Evolutionary conservation across 768 basidiomycete species (phyloP).

Genomic region (Hygrophorus pudorinus): DNA sequence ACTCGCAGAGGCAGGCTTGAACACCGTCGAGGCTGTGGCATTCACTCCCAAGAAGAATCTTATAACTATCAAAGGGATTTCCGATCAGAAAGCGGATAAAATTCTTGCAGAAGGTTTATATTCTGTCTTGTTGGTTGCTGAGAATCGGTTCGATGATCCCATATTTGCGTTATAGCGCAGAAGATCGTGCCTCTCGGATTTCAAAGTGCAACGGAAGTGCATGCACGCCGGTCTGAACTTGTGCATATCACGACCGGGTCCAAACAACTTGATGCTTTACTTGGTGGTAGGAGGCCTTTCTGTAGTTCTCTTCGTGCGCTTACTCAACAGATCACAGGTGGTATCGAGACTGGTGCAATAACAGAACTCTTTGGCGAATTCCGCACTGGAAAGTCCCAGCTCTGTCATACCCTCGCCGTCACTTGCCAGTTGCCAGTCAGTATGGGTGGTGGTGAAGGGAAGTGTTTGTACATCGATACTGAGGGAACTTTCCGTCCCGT

Average conservation of each 20-base stretch:
- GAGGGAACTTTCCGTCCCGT: slow-evolving; percentile 98
- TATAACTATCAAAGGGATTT: slow-evolving; percentile 90
- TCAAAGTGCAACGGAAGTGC: slow-evolving; percentile 96
- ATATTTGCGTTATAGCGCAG: slow-evolving; percentile 45
- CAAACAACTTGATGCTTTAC: slow-evolving; percentile 88
- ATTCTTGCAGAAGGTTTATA: slow-evolving; percentile 79
- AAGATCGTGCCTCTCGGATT: slow-evolving; percentile 98
- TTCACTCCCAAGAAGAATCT: slow-evolving; percentile 94
- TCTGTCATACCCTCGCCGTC: slow-evolving; percentile 96
- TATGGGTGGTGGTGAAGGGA: slow-evolving; percentile 99
- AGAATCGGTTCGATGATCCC: slow-evolving; percentile 4
- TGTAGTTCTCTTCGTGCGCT: slow-evolving; percentile 2
- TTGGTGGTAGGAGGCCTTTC: slow-evolving; percentile 58
- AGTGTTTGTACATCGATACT: slow-evolving; percentile 98
- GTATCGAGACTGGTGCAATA: slow-evolving; percentile 96
- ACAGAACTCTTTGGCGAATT: slow-evolving; percentile 99
- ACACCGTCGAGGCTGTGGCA: slow-evolving; percentile 93
- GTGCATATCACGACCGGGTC: slow-evolving; percentile 96
- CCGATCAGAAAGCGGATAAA: slow-evolving; percentile 95
- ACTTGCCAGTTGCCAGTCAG: slow-evolving; percentile 95
- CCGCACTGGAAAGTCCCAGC: slow-evolving; percentile 94
- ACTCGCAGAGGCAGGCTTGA: slow-evolving; percentile 80
- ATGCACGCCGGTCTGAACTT: slow-evolving; percentile 87
- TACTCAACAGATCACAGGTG: slow-evolving; percentile 39
- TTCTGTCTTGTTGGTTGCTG: background rate